Percentiles rank a stretch among this genome's conserved stretches.
Conservation (phyloP, 208 protist genomes). For the Wallacemonas sp. region DNA sequence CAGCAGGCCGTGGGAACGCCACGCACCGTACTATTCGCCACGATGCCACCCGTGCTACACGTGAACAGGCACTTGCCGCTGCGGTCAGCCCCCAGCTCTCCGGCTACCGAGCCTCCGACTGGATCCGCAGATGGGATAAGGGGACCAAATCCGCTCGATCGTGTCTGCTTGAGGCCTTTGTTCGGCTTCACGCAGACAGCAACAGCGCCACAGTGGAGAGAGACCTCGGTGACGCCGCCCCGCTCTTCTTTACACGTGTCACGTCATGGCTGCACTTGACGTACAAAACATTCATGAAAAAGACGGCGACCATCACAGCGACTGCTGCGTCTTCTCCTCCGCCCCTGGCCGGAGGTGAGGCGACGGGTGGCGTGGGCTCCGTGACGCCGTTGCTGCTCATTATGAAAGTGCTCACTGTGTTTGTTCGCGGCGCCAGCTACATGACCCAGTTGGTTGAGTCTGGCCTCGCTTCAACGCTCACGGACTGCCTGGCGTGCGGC, state of each 20-base stretch:
- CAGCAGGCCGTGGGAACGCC: background rate
- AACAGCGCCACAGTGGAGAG: constrained; percentile 60
- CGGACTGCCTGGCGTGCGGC: constrained; percentile 49
- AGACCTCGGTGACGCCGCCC: constrained; percentile 73
- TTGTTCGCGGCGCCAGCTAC: constrained; percentile 75
- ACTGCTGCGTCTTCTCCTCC: constrained; percentile 1
- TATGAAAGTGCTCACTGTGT: constrained; percentile 62
- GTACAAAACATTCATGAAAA: constrained; percentile 35
- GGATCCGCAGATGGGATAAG: constrained; percentile 74
- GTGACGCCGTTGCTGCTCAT: constrained; percentile 40
- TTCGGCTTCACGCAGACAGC: constrained; percentile 58
- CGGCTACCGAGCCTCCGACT: constrained; percentile 60
- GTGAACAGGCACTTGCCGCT: constrained; percentile 15
- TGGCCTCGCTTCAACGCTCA: constrained; percentile 58
- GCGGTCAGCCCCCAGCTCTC: constrained; percentile 28
- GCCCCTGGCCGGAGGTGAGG: too few species aligned
- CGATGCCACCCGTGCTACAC: background rate
- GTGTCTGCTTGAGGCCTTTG: constrained; percentile 68
- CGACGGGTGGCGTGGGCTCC: too few species aligned
- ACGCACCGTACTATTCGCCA: background rate
- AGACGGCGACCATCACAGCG: background rate
- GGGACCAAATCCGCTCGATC: constrained; percentile 36
- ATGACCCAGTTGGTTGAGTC: constrained; percentile 78
- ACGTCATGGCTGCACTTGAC: constrained; percentile 83
- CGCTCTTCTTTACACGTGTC: constrained; percentile 80